phyloP scores from a whole-genome alignment of 192 early-diverging fungal genomes.

The Powellomyces hirtus region DNA sequence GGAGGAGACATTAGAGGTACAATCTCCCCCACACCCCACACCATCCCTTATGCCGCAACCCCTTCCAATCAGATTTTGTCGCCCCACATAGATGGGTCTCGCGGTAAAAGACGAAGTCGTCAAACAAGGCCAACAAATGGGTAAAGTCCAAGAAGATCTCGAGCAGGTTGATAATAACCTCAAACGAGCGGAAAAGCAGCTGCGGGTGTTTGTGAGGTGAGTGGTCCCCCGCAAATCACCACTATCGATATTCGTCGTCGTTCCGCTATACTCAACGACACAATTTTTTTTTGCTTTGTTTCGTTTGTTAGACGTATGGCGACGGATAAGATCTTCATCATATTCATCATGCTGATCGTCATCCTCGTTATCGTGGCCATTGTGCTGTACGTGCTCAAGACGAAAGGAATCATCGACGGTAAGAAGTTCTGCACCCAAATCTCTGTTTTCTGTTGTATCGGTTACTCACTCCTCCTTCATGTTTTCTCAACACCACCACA shows the following conservation, averaged over 20 bases:
- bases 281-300: not conserved
- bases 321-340: slow-evolving; percentile 57
- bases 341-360: slow-evolving; percentile 58
- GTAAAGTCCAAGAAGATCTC: slow-evolving; percentile 47
- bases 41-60: too few species aligned
- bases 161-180: slow-evolving; percentile 55
- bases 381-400: slow-evolving; percentile 44
- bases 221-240: not conserved
- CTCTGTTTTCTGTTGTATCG: not conserved
- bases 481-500: too few species aligned
- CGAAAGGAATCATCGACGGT: slow-evolving; percentile 33
- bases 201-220: slow-evolving; percentile 56
- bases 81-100: slow-evolving; percentile 55
- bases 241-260: not conserved
- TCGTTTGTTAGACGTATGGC: slow-evolving; percentile 45
- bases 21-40: too few species aligned
- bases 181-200: slow-evolving; percentile 58
- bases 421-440: not conserved
- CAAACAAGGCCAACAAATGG: slow-evolving; percentile 56
- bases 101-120: slow-evolving; percentile 46
- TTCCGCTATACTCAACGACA: not conserved
- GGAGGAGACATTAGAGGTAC: slow-evolving; percentile 53
- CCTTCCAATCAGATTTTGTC: too few species aligned
- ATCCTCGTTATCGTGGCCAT: slow-evolving; percentile 52
- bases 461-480: not conserved